Conservation (phyloP, 805 yeast genomes). For the Priceomyces fermenticarens region DNA sequence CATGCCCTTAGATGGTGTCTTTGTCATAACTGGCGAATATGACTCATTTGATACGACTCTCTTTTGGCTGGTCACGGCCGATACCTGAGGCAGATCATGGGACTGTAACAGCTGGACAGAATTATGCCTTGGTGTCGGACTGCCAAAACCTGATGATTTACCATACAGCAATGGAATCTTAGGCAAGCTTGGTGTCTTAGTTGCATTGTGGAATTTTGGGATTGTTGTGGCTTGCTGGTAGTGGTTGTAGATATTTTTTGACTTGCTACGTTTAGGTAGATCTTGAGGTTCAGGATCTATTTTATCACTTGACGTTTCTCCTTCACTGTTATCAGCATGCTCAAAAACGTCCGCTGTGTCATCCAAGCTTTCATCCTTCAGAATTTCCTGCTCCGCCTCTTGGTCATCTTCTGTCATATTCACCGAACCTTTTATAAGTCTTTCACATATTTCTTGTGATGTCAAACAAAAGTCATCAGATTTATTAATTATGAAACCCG, state of each 20-base stretch:
- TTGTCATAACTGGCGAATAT: not conserved
- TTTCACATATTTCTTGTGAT: constrained; percentile 21
- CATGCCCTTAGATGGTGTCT: constrained; percentile 8
- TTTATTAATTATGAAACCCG: constrained; percentile 24
- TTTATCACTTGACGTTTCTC: not conserved
- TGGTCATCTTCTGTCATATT: constrained; percentile 2
- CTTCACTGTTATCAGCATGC: constrained; percentile 3
- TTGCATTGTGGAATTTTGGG: not conserved
- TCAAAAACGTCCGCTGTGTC: constrained; percentile 1
- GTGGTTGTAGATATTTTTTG: constrained; percentile 30
- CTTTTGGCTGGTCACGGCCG: too few species aligned
- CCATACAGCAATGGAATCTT: not conserved
- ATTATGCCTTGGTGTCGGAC: not conserved
- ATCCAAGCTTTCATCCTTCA: constrained; percentile 3
- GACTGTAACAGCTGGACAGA: not conserved
- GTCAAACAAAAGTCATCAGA: constrained; percentile 10
- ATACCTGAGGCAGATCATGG: too few species aligned
- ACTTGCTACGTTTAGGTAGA: constrained; percentile 19
- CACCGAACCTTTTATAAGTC: constrained; percentile 8
- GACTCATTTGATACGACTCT: not conserved
- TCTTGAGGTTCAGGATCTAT: constrained; percentile 2
- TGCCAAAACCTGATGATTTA: not conserved
- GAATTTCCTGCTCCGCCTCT: not conserved
- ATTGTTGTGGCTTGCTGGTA: constrained; percentile 22
- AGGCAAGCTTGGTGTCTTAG: not conserved